These are phyloP conservation scores for Pachyrhizus erosus DNA, from an alignment of 306 rosid species.

Conservation along the genomic window DNA sequence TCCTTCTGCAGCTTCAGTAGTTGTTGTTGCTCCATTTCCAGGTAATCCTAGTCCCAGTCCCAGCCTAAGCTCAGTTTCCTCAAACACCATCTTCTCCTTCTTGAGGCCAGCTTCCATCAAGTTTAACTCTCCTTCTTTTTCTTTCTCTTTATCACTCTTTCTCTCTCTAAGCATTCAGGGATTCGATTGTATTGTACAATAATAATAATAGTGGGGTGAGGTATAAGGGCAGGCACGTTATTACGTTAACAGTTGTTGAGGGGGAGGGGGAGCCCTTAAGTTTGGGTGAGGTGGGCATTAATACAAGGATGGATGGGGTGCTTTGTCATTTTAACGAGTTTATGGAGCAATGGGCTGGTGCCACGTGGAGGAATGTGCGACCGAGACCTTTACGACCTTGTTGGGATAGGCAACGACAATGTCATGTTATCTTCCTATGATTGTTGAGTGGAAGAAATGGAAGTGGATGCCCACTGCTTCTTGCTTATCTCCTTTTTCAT, in stretches of 20 bases:
- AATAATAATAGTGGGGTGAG: slow-evolving; percentile 27
- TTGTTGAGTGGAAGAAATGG: slow-evolving; percentile 47
- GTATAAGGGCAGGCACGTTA: slow-evolving; percentile 41
- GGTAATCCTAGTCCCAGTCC: slow-evolving; percentile 76
- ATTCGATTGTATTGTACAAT: slow-evolving; percentile 51
- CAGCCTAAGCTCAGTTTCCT: slow-evolving; percentile 76
- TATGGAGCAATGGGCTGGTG: slow-evolving; percentile 35
- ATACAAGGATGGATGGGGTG: slow-evolving; percentile 43
- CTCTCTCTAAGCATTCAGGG: slow-evolving; percentile 52
- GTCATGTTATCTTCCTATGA: slow-evolving; percentile 72
- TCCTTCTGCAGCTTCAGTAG: slow-evolving; percentile 37
- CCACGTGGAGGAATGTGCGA: slow-evolving; percentile 64
- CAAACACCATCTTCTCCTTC: slow-evolving; percentile 55
- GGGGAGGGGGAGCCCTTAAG: slow-evolving; percentile 35
- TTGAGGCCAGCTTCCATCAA: slow-evolving; percentile 46
- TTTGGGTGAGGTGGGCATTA: slow-evolving; percentile 60
- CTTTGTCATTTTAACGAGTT: slow-evolving; percentile 29
- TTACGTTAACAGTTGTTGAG: slow-evolving; percentile 24
- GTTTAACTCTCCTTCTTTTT: slow-evolving; percentile 45
- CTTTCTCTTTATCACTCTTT: slow-evolving; percentile 15
- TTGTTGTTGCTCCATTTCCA: slow-evolving; percentile 44
- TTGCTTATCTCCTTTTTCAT: slow-evolving; percentile 21
- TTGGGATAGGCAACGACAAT: slow-evolving; percentile 66
- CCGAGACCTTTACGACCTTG: slow-evolving; percentile 66
- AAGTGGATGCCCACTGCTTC: slow-evolving; percentile 51